These are phyloP conservation scores for Lomentospora prolificans DNA, from an alignment of 2,329 filamentous ascomycete genomes.

Conservation along the genomic window DNA sequence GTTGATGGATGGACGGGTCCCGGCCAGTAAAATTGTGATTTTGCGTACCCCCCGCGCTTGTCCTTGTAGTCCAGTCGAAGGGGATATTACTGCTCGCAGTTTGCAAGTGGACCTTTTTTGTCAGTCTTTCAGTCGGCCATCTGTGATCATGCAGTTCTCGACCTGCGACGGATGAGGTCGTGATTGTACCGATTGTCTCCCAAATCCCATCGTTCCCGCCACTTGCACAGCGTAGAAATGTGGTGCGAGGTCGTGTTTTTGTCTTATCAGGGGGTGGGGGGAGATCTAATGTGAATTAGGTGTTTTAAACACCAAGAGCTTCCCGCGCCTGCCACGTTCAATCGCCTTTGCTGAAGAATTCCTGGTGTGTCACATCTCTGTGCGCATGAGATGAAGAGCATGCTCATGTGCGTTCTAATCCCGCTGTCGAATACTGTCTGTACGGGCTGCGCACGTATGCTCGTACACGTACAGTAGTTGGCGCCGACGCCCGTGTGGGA, in stretches of 20 bases:
- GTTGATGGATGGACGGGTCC: background rate
- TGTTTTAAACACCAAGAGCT: background rate
- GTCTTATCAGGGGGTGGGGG: no score
- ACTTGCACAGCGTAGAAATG: background rate
- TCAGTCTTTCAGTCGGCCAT: no score
- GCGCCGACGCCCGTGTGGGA: background rate
- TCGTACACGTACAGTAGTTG: background rate
- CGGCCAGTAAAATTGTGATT: background rate
- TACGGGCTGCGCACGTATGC: background rate
- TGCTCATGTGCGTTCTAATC: slow-evolving; percentile 2
- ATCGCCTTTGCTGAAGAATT: background rate
- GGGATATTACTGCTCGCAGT: background rate
- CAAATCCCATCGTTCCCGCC: no score
- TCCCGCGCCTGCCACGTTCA: background rate
- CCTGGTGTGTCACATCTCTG: background rate
- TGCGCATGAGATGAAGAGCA: background rate
- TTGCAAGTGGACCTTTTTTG: no score
- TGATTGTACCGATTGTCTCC: no score
- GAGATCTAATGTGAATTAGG: background rate
- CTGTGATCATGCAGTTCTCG: background rate
- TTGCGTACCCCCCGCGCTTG: background rate
- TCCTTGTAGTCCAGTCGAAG: no score
- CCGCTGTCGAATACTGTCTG: background rate
- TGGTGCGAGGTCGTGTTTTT: no score
- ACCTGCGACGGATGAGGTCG: no score